A percentile compares a stretch with the other conserved stretches of the same genome.
phyloP scores from a whole-genome alignment of 495 filamentous ascomycete species.

The Podospora appendiculata region DNA sequence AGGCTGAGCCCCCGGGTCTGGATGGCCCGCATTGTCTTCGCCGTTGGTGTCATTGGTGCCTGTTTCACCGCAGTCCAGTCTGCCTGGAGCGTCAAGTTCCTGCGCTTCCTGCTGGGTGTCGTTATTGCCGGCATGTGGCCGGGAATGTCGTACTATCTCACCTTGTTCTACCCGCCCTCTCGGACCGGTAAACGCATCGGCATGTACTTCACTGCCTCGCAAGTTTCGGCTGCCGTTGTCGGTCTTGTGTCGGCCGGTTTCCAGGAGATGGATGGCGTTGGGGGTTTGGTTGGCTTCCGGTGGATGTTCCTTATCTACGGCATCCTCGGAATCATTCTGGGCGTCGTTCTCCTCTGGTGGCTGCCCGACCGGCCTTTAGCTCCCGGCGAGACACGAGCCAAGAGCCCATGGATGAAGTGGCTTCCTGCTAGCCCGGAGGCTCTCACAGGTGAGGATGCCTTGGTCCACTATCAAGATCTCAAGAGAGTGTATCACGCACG shows the following conservation, averaged over 20 bases:
- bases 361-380: constrained; percentile 72
- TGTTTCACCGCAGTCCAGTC: constrained; percentile 75
- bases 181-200: constrained; percentile 84
- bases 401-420: constrained; percentile 45
- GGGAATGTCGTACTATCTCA: constrained; percentile 89
- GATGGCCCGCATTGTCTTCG: constrained; percentile 89
- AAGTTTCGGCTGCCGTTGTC: constrained; percentile 84
- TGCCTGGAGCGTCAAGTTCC: constrained; percentile 83
- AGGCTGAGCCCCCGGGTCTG: constrained; percentile 76
- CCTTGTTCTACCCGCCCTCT: constrained; percentile 83
- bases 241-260: constrained; percentile 87
- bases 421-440: constrained; percentile 59
- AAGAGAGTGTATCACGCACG: constrained; percentile 68
- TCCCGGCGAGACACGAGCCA: constrained; percentile 48
- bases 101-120: constrained; percentile 78
- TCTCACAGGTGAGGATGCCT: constrained; percentile 67
- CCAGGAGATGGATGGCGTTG: constrained; percentile 75
- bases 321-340: constrained; percentile 60
- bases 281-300: constrained; percentile 75
- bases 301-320: constrained; percentile 96
- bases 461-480: constrained; percentile 78
- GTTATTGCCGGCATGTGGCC: constrained; percentile 94
- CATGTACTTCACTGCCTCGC: constrained; percentile 80
- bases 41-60: constrained; percentile 73
- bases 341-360: constrained; percentile 77